Evolutionary conservation across 768 basidiomycete genomes (phyloP).

Genomic region (Cystobasidium onofrii): DNA sequence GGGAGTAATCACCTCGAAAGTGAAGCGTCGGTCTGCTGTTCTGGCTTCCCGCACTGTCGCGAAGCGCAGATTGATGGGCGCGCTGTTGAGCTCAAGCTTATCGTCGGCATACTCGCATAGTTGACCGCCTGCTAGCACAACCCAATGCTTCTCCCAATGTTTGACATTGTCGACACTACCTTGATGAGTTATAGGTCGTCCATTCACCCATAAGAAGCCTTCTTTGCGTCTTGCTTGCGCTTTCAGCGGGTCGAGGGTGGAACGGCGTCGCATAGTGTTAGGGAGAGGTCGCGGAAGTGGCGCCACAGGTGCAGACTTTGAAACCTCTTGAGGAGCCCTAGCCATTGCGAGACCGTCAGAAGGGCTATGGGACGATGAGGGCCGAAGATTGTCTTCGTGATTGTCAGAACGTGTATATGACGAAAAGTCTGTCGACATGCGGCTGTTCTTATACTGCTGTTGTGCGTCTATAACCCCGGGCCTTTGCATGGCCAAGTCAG

Average conservation of each 20-base stretch:
- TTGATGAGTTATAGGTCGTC: constrained; percentile 33
- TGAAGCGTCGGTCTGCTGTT: constrained; percentile 31
- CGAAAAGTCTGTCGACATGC: not conserved
- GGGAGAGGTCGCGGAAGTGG: not conserved
- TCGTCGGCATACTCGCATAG: constrained; percentile 38
- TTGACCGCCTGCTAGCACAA: constrained; percentile 35
- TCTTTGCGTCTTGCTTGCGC: constrained; percentile 34
- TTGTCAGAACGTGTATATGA: not conserved
- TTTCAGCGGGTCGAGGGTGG: not conserved
- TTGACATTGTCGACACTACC: constrained; percentile 31
- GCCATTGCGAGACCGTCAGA: not conserved
- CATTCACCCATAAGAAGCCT: constrained; percentile 37
- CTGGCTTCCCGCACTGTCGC: constrained; percentile 35
- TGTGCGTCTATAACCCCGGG: constrained; percentile 17
- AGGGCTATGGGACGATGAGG: not conserved
- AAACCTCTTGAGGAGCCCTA: not conserved
- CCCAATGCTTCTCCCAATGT: constrained; percentile 37
- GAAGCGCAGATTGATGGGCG: constrained; percentile 37
- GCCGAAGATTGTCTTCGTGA: not conserved
- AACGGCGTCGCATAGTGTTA: not conserved
- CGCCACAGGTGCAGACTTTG: not conserved
- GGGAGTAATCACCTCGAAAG: constrained; percentile 40
- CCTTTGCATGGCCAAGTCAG: not conserved
- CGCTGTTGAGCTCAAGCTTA: constrained; percentile 30
- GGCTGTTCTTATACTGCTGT: not conserved